A percentile compares a stretch with the other conserved stretches of the same genome.
Evolutionary conservation across 495 filamentous ascomycete genomes (phyloP).

Genomic region (Neurospora tetrasperma): DNA sequence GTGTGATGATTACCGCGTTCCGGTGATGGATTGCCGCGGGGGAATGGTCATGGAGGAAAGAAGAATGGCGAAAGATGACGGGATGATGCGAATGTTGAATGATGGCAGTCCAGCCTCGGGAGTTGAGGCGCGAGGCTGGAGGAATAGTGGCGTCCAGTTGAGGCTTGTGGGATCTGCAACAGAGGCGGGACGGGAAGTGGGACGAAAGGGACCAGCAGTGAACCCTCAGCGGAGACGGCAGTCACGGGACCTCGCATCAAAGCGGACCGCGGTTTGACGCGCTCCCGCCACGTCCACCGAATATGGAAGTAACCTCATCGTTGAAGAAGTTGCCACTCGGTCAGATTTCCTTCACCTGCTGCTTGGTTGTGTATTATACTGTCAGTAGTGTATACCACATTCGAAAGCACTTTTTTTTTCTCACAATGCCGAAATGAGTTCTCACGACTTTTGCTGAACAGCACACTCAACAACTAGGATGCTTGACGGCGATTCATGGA

Average conservation of each 20-base stretch:
- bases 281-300: not conserved
- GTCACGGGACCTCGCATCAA: not conserved
- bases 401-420: not conserved
- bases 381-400: no score
- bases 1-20: not conserved
- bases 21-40: not conserved
- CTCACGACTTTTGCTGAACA: not conserved
- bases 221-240: not conserved
- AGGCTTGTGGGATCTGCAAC: not conserved
- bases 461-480: not conserved
- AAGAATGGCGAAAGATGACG: not conserved
- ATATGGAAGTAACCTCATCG: not conserved
- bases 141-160: not conserved
- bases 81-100: not conserved
- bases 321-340: not conserved
- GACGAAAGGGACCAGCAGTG: no score
- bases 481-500: not conserved
- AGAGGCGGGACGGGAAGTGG: not conserved
- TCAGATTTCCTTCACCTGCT: not conserved
- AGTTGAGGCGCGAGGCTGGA: not conserved
- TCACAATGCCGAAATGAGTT: not conserved
- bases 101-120: not conserved
- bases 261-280: not conserved
- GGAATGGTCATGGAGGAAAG: not conserved
- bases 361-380: not conserved